Conservation (phyloP, 805 yeast genomes). For the Cyberlindnera xishuangbannaensis region DNA sequence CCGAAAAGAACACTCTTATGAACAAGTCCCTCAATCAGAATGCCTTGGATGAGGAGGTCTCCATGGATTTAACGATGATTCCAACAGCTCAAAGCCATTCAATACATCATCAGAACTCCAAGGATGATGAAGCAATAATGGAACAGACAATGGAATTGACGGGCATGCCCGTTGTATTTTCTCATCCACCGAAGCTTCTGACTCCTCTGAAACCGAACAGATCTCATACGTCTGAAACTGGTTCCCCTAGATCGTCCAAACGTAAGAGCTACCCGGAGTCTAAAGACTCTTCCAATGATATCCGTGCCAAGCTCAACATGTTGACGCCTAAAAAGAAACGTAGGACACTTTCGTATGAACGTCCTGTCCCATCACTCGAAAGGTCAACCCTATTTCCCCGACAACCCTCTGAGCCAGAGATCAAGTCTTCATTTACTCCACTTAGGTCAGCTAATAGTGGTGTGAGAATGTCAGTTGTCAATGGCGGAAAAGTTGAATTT, state of each 20-base stretch:
- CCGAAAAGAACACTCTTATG: conserved; percentile 17
- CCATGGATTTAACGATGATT: conserved; percentile 14
- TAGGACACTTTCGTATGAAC: conserved; percentile 5
- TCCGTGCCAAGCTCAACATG: conserved; percentile 22
- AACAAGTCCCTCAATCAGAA: conserved; percentile 13
- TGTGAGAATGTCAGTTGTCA: conserved; percentile 12
- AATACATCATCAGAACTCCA: too few species aligned
- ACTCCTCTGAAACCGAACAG: conserved; percentile 23
- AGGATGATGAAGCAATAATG: conserved; percentile 1
- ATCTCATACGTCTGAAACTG: conserved; percentile 27
- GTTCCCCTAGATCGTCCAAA: conserved; percentile 25
- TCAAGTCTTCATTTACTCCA: conserved; percentile 23
- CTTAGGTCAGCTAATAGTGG: conserved; percentile 14
- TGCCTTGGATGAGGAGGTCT: not conserved
- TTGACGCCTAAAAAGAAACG: conserved; percentile 22
- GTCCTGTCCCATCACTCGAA: too few species aligned
- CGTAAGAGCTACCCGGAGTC: conserved; percentile 10
- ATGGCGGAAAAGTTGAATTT: conserved; percentile 16
- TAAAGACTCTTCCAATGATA: conserved; percentile 9
- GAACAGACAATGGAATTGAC: conserved; percentile 18
- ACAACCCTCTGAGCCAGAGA: conserved; percentile 1
- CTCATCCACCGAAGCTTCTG: not conserved
- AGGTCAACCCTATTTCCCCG: not conserved
- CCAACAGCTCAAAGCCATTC: too few species aligned
- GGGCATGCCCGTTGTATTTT: conserved; percentile 3